Percentiles rank a stretch among this genome's conserved stretches.
phyloP scores from a whole-genome alignment of 148 eudicot species.

The Rhododendron griersonianum region DNA sequence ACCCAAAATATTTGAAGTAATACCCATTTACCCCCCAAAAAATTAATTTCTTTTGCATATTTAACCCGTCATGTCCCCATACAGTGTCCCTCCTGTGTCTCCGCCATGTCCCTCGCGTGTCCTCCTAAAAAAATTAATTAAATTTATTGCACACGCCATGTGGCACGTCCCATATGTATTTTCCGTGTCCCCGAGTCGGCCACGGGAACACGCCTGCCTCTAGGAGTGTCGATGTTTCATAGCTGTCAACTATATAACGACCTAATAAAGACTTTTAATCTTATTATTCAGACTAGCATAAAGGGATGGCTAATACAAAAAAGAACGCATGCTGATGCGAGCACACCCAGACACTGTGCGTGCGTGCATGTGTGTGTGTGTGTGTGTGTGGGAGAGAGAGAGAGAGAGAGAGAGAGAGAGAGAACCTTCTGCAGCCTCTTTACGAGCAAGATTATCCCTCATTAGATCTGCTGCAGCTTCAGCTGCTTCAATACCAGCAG shows the following conservation, averaged over 20 bases:
- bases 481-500: constrained; percentile 93
- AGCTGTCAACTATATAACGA: not conserved
- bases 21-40: not conserved
- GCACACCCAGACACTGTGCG: not conserved
- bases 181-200: not conserved
- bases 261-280: not conserved
- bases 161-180: too few species aligned
- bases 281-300: not conserved
- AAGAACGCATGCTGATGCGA: not conserved
- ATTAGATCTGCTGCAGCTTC: constrained; percentile 76
- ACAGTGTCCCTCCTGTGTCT: not conserved
- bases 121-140: too few species aligned
- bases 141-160: too few species aligned
- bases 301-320: not conserved
- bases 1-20: not conserved
- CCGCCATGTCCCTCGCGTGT: not conserved
- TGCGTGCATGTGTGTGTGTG: rapidly evolving
- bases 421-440: constrained; percentile 83
- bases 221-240: not conserved
- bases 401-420: constrained; percentile 7
- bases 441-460: constrained; percentile 91
- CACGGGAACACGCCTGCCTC: not conserved
- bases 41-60: too few species aligned
- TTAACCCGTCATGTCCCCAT: not conserved
- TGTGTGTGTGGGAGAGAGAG: not conserved